phyloP scores from a whole-genome alignment of 2,329 filamentous ascomycete genomes.

The Macroventuria anomochaeta region DNA sequence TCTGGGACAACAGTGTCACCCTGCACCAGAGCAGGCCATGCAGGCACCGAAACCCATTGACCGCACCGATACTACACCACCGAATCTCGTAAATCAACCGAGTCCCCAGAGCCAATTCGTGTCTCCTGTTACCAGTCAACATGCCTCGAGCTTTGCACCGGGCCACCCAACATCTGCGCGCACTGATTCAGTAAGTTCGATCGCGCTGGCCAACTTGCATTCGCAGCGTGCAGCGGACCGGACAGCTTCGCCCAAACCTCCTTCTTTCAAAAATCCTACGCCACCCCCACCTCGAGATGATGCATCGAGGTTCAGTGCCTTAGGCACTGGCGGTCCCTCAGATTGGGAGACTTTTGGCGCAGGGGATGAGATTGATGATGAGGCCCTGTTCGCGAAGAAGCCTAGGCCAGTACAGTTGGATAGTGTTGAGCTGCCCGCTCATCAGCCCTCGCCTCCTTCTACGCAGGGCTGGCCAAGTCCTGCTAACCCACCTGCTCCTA shows the following conservation, averaged over 20 bases:
- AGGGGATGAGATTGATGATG: conserved; percentile 45
- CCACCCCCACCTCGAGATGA: conserved; percentile 38
- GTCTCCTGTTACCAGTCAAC: conserved; percentile 40
- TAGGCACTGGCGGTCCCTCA: conserved; percentile 45
- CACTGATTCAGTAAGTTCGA: conserved; percentile 42
- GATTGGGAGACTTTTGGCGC: conserved; percentile 49
- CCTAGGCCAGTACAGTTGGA: conserved; percentile 27
- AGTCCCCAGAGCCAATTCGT: conserved; percentile 43
- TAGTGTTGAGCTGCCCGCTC: conserved; percentile 40
- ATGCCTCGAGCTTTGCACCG: conserved; percentile 35
- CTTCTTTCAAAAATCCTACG: conserved; percentile 25
- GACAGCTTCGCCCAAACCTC: conserved; percentile 36
- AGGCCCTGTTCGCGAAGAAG: conserved; percentile 42
- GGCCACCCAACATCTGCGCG: conserved; percentile 26
- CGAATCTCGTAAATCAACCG: conserved; percentile 34
- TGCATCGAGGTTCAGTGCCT: conserved; percentile 40
- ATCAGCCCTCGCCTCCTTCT: conserved; percentile 34
- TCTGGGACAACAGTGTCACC: conserved; percentile 24
- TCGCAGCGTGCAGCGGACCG: conserved; percentile 33
- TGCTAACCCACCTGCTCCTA: conserved; percentile 27
- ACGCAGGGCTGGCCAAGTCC: conserved; percentile 43
- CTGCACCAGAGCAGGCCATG: conserved; percentile 28
- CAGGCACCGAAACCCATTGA: conserved; percentile 38
- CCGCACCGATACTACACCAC: conserved; percentile 32
- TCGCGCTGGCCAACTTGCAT: conserved; percentile 39